Evolutionary conservation across 2,329 filamentous ascomycete species (phyloP).

Genomic region (Bipolaris oryzae): DNA sequence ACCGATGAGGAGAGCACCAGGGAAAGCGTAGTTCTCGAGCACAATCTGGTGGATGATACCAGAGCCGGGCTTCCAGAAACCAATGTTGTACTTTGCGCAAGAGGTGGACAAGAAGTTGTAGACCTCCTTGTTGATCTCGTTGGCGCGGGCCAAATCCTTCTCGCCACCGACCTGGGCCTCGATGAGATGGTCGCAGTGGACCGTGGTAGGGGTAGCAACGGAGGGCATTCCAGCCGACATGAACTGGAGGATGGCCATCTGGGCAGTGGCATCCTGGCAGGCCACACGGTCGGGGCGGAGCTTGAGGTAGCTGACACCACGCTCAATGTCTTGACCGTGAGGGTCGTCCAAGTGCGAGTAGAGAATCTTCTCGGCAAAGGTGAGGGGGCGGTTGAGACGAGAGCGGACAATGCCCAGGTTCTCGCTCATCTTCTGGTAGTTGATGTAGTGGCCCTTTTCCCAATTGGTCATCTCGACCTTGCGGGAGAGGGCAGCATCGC

Average conservation of each 20-base stretch:
- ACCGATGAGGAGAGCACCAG: conserved; percentile 95
- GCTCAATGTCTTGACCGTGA: conserved; percentile 93
- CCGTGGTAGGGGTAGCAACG: conserved; percentile 91
- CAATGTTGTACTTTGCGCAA: conserved; percentile 99
- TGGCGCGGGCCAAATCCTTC: conserved; percentile 90
- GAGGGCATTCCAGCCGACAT: conserved; percentile 98
- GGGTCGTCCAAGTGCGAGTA: conserved; percentile 99
- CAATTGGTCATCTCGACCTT: conserved; percentile 99
- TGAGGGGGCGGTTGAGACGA: conserved; percentile 90
- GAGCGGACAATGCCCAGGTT: conserved; percentile 89
- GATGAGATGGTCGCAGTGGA: conserved; percentile 99
- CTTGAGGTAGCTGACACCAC: conserved; percentile 93
- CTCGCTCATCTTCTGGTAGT: conserved; percentile 99
- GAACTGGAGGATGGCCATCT: conserved; percentile 99
- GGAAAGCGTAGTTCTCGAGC: conserved; percentile 99
- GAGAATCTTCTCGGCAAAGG: conserved; percentile 96
- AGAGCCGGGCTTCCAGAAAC: conserved; percentile 98
- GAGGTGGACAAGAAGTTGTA: conserved; percentile 95
- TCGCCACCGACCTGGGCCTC: conserved; percentile 92
- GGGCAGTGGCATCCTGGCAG: conserved; percentile 98
- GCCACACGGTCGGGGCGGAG: conserved; percentile 96
- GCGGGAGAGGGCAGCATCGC: conserved; percentile 83
- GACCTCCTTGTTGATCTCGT: conserved; percentile 97
- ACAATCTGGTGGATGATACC: conserved; percentile 99
- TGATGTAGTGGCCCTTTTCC: conserved; percentile 96